phyloP scores from a whole-genome alignment of 192 early-diverging fungal species.

The Coemansia sp. region DNA sequence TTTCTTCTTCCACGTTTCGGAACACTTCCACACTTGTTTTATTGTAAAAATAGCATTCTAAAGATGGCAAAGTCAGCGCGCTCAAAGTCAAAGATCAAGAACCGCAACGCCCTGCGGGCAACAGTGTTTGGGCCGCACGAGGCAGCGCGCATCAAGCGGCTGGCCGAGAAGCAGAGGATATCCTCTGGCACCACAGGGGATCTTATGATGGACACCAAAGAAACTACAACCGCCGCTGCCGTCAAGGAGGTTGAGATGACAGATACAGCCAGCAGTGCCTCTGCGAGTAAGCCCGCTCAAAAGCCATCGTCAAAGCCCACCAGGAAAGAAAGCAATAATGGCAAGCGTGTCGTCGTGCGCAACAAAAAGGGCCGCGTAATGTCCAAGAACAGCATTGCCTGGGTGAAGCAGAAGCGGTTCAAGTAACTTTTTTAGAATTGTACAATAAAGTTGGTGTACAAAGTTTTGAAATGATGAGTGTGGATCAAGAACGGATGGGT shows the following conservation, averaged over 20 bases:
- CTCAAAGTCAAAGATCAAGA: constrained; percentile 47
- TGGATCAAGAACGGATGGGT: too few species aligned
- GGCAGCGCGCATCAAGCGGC: constrained; percentile 45
- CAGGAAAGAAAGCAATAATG: constrained; percentile 8
- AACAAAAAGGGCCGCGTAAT: constrained; percentile 38
- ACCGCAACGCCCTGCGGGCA: constrained; percentile 37
- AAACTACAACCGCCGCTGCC: not conserved
- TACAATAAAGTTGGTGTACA: too few species aligned
- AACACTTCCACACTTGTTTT: not conserved
- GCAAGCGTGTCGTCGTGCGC: constrained; percentile 14
- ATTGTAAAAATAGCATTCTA: not conserved
- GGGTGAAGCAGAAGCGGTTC: constrained; percentile 33
- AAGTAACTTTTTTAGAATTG: constrained; percentile 10
- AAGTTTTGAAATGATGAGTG: too few species aligned
- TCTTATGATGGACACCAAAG: constrained; percentile 15
- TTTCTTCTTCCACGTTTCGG: not conserved
- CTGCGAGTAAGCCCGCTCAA: not conserved
- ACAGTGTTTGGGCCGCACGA: constrained; percentile 44
- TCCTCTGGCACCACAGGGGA: constrained; percentile 11
- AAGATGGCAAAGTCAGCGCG: constrained; percentile 42
- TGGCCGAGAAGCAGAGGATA: constrained; percentile 40
- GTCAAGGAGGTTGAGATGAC: constrained; percentile 8
- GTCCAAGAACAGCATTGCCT: constrained; percentile 21
- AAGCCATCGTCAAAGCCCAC: not conserved
- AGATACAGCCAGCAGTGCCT: constrained; percentile 1